phyloP scores from a whole-genome alignment of 257 asterid genomes.

The Fraxinus quadrangulata region DNA sequence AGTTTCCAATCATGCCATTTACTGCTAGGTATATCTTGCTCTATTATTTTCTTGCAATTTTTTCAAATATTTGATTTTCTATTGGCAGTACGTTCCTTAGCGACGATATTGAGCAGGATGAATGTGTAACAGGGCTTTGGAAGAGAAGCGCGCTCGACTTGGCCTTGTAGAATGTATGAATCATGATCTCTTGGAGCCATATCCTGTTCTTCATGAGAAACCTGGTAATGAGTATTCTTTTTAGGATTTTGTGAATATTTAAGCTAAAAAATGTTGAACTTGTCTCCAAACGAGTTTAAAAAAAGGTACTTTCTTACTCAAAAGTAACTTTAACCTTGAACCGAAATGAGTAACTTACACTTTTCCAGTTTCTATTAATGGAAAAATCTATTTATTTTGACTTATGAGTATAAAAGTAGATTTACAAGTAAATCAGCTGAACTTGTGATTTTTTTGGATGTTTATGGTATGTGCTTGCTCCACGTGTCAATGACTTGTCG shows the following conservation, averaged over 20 bases:
- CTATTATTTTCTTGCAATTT: background rate
- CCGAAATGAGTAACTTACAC: no score
- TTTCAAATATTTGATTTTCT: background rate
- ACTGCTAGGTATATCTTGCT: slow-evolving; percentile 59
- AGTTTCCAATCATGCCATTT: slow-evolving; percentile 85
- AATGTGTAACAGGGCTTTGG: slow-evolving; percentile 70
- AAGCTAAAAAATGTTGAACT: background rate
- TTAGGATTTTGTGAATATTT: background rate
- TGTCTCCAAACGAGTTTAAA: background rate
- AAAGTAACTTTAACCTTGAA: background rate
- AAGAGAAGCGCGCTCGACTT: slow-evolving; percentile 88
- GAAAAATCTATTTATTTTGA: background rate
- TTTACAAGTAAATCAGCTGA: background rate
- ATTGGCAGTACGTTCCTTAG: background rate
- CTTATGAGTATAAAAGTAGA: background rate
- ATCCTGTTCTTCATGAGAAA: slow-evolving; percentile 92
- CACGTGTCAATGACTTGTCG: no score
- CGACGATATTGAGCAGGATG: slow-evolving; percentile 3
- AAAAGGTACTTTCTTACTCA: no score
- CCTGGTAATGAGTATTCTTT: slow-evolving; percentile 54
- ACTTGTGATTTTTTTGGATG: background rate
- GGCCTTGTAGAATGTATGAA: slow-evolving; percentile 90
- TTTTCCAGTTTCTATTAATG: background rate
- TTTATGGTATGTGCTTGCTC: background rate
- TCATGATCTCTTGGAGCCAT: slow-evolving; percentile 90